A percentile compares a stretch with the other conserved stretches of the same genome.
phyloP scores from a whole-genome alignment of 306 rosid species.

The Hippophae tibetana region DNA sequence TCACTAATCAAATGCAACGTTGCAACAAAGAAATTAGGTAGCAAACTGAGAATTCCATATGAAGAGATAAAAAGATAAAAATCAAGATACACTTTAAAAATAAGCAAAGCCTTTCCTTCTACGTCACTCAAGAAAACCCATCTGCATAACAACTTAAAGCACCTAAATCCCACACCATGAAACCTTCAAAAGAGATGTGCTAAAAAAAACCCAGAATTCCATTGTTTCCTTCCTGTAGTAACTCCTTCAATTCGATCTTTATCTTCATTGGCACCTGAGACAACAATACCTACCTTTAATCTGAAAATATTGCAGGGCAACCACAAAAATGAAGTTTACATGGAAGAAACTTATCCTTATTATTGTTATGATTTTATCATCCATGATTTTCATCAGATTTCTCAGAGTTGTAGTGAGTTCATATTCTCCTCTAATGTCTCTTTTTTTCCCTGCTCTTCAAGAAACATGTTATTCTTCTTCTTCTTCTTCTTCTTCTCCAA shows the following conservation, averaged over 20 bases:
- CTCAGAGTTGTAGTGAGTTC: constrained; percentile 44
- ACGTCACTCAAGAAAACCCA: constrained; percentile 40
- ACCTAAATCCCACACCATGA: constrained; percentile 17
- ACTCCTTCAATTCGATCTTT: constrained; percentile 36
- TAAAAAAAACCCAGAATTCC: constrained; percentile 44
- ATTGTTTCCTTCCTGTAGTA: constrained; percentile 35
- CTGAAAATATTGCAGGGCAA: constrained; percentile 28
- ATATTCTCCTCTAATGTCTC: constrained; percentile 29
- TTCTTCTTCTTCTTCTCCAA: constrained; percentile 14
- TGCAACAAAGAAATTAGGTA: constrained; percentile 34
- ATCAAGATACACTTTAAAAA: constrained; percentile 39
- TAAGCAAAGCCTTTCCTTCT: constrained; percentile 65
- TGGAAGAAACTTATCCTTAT: constrained; percentile 56
- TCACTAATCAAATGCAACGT: constrained; percentile 11
- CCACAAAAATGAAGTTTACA: constrained; percentile 43
- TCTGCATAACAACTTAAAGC: constrained; percentile 15
- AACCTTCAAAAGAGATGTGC: constrained; percentile 18
- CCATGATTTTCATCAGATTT: constrained; percentile 49
- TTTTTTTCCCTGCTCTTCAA: constrained; percentile 21
- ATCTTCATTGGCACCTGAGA: constrained; percentile 24
- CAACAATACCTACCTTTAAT: constrained; percentile 25
- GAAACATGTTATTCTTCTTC: constrained; percentile 16
- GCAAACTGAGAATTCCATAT: constrained; percentile 4
- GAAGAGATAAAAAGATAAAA: constrained; percentile 6
- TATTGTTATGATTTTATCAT: constrained; percentile 53